A percentile compares a stretch with the other conserved stretches of the same genome.
Evolutionary conservation across 345 rosid genomes (phyloP).

Genomic region (Gossypium arboreum): DNA sequence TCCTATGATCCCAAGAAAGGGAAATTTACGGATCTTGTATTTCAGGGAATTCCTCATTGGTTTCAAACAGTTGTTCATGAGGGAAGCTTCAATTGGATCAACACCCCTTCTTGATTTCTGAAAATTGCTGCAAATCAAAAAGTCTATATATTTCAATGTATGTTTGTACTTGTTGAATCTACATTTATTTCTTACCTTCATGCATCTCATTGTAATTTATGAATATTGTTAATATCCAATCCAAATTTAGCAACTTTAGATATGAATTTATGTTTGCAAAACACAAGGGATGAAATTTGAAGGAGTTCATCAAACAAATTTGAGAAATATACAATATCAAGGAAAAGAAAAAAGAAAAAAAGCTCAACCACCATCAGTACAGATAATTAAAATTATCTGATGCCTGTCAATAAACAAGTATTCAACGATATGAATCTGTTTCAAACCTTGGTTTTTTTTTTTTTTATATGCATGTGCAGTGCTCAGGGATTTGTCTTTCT

Average conservation of each 20-base stretch:
- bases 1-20: conserved; percentile 58
- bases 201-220: background rate
- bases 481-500: background rate
- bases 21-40: conserved; percentile 53
- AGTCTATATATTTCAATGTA: background rate
- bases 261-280: background rate
- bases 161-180: conserved; percentile 10
- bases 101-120: conserved; percentile 33
- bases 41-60: conserved; percentile 67
- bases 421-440: too few relatives aligned
- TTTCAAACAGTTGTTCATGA: conserved; percentile 67
- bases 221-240: background rate
- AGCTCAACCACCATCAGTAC: background rate
- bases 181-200: background rate
- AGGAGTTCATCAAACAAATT: background rate
- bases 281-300: background rate
- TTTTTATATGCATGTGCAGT: background rate
- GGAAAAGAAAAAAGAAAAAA: background rate
- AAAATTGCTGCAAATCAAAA: background rate
- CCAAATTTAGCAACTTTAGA: background rate
- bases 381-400: background rate
- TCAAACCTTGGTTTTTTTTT: too few relatives aligned
- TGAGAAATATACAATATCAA: background rate
- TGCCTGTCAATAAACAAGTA: background rate
- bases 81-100: conserved; percentile 67